phyloP scores from a whole-genome alignment of 345 rosid genomes.

The Fremontodendron californicum region DNA sequence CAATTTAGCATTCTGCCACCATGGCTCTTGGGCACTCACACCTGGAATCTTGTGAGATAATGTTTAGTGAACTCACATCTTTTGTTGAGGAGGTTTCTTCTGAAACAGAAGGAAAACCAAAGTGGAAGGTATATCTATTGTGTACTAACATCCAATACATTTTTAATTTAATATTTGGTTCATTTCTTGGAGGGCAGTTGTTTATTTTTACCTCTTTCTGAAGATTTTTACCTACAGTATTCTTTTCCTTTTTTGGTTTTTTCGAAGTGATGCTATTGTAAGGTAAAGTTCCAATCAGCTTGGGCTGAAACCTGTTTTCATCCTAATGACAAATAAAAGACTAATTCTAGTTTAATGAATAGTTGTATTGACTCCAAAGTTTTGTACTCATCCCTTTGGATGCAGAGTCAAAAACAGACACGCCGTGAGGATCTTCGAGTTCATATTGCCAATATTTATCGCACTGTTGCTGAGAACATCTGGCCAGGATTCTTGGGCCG shows the following conservation, averaged over 20 bases:
- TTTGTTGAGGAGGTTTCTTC: slow-evolving; percentile 88
- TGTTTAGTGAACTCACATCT: slow-evolving; percentile 85
- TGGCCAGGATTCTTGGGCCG: too few relatives aligned
- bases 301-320: neutral
- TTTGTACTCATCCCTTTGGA: too few relatives aligned
- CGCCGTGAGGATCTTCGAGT: slow-evolving; percentile 91
- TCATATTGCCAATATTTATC: slow-evolving; percentile 78
- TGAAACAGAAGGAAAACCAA: slow-evolving; percentile 89
- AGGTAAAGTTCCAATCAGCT: neutral
- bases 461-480: too few relatives aligned
- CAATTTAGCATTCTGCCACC: slow-evolving; percentile 82
- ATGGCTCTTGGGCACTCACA: slow-evolving; percentile 98
- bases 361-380: neutral
- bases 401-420: slow-evolving; percentile 64
- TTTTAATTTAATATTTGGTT: neutral
- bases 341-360: neutral
- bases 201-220: neutral
- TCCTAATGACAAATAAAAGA: neutral
- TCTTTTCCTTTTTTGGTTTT: neutral
- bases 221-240: neutral
- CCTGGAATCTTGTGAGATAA: slow-evolving; percentile 92
- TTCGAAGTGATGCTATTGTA: neutral
- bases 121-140: slow-evolving; percentile 75
- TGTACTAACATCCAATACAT: neutral
- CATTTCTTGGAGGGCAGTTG: neutral